Base-by-base conservation (phyloP, 495 filamentous ascomycete species). In the Aspergillus egyptiacus region DNA sequence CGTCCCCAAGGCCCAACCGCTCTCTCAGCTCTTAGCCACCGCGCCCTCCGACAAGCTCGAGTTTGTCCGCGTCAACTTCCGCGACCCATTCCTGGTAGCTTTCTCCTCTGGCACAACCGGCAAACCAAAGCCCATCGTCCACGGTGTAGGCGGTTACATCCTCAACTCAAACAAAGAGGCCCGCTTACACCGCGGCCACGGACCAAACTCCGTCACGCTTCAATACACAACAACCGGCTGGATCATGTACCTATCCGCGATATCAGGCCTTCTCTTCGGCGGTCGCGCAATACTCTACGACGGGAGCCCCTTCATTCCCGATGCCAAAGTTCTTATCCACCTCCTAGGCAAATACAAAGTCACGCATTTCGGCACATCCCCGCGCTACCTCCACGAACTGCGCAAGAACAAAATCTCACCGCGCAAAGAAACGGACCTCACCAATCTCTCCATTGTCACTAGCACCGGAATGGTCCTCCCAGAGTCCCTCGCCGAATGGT, bases 391-490 rank as follows among this genome's bases (percentile, higher is more conserved):
- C 54, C 73, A 83, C 50, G 85, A 88, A 58, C 56, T 89, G 3
- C 70, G 80, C 52, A 83, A 81, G 43, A 66, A 69, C 33, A 68
- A 71, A 4, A 70, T 87, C 30, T 56, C 57, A 0, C 87, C 87
- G 2, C 74, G 77, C 11, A 61, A 81, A 19, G 68, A 83, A 8
- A 69, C 74, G 17, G 82, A 89, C 49, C 67, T 90, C 10, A 78
- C 72, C 5, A 62, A 53, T 34, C 69, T 91, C 20, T 64, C 67
- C 19, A 57, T 68, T 13, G 85, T 89, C 14, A 80, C 75, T 8
- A 78, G 74, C 47, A 91, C 87, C 4, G 87, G 86, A 10, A 90
- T 90, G 87, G 85, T 89, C 1, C 73, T 90, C 7, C 77, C 83
- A 6, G 77, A 87, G 35, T 72, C 79, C 28, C 69, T 86, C 31